phyloP scores from a whole-genome alignment of 805 yeast species.

The Saccharomycopsis babjevae region DNA sequence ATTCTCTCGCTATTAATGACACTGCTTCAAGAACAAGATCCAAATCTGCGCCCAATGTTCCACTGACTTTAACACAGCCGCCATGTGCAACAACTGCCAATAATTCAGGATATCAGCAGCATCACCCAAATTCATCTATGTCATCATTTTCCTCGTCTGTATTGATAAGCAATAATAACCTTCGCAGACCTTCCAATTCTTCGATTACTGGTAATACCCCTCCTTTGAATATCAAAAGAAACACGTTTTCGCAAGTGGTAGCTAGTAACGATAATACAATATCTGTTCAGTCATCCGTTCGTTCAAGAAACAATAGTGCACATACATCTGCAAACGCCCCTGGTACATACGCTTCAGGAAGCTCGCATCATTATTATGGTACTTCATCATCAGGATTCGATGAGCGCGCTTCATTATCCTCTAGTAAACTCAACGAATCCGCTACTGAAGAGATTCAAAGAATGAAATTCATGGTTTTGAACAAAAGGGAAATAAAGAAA shows the following conservation, averaged over 20 bases:
- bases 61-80: not conserved
- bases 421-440: slow-evolving; percentile 10
- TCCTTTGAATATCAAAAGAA: not conserved
- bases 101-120: not conserved
- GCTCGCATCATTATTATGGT: not conserved
- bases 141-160: not conserved
- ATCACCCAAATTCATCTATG: not conserved
- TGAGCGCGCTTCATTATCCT: not conserved
- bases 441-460: slow-evolving; percentile 16
- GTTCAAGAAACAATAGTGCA: not conserved
- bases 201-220: not conserved
- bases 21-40: not conserved
- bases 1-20: not conserved
- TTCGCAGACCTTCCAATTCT: not conserved
- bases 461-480: slow-evolving; percentile 14
- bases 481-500: slow-evolving; percentile 12
- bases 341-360: not conserved
- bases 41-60: not conserved
- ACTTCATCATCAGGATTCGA: not conserved
- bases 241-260: not conserved
- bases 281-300: not conserved
- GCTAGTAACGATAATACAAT: not conserved
- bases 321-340: not conserved
- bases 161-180: not conserved
- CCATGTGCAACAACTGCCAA: not conserved